A percentile compares a stretch with the other conserved stretches of the same genome.
Evolutionary conservation across 352 stramenopile species (phyloP).

Genomic region (Elongisporangium prolatum): DNA sequence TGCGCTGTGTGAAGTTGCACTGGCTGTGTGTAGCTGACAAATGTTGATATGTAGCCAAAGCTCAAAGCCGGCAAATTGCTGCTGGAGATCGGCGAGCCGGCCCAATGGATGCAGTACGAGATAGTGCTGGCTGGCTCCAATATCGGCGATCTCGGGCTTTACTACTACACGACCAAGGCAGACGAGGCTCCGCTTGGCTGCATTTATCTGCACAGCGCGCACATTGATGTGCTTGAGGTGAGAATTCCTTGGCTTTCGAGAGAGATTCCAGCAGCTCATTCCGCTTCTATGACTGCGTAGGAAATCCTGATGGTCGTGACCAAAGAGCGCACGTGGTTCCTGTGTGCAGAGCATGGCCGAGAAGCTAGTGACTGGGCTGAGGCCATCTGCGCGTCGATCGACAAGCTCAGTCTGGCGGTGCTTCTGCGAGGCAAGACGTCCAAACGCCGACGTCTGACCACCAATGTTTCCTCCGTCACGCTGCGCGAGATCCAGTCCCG

Average conservation of each 20-base stretch:
- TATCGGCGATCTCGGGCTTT: conserved; percentile 51
- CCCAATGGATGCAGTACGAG: conserved; percentile 61
- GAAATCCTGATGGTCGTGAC: conserved; percentile 78
- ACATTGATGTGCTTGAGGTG: conserved; percentile 64
- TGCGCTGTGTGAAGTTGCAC: neutral
- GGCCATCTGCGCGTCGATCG: conserved; percentile 52
- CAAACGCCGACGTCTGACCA: conserved; percentile 35
- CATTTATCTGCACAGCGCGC: conserved; percentile 55
- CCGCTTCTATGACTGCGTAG: neutral
- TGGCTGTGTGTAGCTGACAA: too few species aligned
- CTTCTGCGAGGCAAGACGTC: conserved; percentile 11
- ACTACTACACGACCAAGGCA: conserved; percentile 52
- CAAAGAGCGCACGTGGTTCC: conserved; percentile 75
- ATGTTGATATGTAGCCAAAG: conserved; percentile 32
- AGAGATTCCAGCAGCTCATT: conserved; percentile 1
- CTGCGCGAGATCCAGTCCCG: conserved; percentile 63
- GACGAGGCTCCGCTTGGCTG: conserved; percentile 37
- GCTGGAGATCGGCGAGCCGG: conserved; percentile 41
- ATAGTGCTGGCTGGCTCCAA: conserved; percentile 55
- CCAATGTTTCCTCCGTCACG: conserved; percentile 31
- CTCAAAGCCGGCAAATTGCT: conserved; percentile 51
- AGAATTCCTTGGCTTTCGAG: neutral
- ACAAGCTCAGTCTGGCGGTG: conserved; percentile 24
- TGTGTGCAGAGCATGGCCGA: conserved; percentile 52
- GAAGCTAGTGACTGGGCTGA: conserved; percentile 65